Evolutionary conservation across 139 green algal genomes (phyloP).

Genomic region (Desmodesmus armatus): DNA sequence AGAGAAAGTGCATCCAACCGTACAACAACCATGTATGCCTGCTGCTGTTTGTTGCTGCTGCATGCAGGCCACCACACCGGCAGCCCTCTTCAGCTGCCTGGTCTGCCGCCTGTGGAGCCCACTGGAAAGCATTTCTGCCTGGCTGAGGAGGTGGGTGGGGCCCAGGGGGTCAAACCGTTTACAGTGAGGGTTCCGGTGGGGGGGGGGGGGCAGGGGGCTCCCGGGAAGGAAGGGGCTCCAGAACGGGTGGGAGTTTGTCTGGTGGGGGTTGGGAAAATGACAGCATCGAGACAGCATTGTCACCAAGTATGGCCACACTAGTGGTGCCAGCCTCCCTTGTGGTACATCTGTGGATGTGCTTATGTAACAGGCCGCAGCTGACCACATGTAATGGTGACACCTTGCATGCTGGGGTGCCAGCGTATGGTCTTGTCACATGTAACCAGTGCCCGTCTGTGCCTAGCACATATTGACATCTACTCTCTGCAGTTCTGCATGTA

Average conservation of each 20-base stretch:
- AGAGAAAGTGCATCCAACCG: no score
- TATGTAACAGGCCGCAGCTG: neutral
- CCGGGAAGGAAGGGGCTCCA: no score
- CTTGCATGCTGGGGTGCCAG: neutral
- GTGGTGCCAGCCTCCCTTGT: no score
- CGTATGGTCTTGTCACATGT: neutral
- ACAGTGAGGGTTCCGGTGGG: no score
- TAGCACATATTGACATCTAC: no score
- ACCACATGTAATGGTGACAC: no score
- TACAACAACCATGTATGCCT: neutral
- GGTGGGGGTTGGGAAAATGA: conserved; percentile 3
- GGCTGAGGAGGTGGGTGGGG: conserved; percentile 42
- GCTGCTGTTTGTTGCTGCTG: neutral
- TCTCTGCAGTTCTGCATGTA: no score
- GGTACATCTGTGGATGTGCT: no score
- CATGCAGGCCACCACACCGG: conserved; percentile 38
- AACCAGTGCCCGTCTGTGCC: no score
- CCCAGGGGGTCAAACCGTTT: conserved; percentile 48
- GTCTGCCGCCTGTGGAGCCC: conserved; percentile 8
- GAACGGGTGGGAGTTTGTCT: no score
- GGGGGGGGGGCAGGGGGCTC: no score
- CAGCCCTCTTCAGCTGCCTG: conserved; percentile 20
- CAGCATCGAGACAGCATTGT: conserved; percentile 6
- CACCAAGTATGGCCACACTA: no score
- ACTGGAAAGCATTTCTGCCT: conserved; percentile 43